Percentiles rank a stretch among this genome's conserved stretches.
Evolutionary conservation across 129 eudicot species (phyloP).

Genomic region (Tanacetum coccineum): DNA sequence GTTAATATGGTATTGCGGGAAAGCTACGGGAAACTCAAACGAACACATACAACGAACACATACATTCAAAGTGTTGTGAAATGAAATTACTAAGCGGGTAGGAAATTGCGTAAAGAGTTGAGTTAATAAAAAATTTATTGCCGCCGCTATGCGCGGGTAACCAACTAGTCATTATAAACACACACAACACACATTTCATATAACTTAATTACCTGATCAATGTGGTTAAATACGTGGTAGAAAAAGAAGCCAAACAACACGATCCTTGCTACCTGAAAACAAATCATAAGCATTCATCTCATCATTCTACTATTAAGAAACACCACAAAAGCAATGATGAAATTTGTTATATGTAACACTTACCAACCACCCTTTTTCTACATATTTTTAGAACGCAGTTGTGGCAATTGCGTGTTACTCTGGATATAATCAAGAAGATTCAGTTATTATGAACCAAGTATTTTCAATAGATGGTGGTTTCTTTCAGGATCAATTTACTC

Average conservation of each 20-base stretch:
- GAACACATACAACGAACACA: too few species aligned
- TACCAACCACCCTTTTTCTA: constrained; percentile 70
- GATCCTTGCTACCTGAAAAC: constrained; percentile 67
- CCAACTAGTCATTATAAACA: too few species aligned
- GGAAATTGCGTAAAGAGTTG: too few species aligned
- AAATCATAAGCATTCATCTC: constrained; percentile 19
- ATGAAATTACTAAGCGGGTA: too few species aligned
- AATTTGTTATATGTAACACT: constrained; percentile 8
- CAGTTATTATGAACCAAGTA: constrained; percentile 95
- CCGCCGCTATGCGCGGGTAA: too few species aligned
- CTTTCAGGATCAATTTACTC: constrained; percentile 50
- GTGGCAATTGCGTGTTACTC: constrained; percentile 95
- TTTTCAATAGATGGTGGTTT: constrained; percentile 96
- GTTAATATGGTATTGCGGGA: too few species aligned
- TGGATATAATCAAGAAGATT: constrained; percentile 97
- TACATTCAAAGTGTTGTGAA: too few species aligned
- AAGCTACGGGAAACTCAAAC: too few species aligned
- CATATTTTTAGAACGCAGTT: constrained; percentile 58
- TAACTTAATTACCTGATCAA: constrained; percentile 59
- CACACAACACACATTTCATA: background rate
- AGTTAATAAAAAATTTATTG: too few species aligned
- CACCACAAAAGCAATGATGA: background rate
- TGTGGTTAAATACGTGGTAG: constrained; percentile 64
- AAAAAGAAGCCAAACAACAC: constrained; percentile 55
- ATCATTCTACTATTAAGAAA: background rate